Base-by-base conservation (phyloP, 441 rosid species). In the Erodium moschatum region DNA sequence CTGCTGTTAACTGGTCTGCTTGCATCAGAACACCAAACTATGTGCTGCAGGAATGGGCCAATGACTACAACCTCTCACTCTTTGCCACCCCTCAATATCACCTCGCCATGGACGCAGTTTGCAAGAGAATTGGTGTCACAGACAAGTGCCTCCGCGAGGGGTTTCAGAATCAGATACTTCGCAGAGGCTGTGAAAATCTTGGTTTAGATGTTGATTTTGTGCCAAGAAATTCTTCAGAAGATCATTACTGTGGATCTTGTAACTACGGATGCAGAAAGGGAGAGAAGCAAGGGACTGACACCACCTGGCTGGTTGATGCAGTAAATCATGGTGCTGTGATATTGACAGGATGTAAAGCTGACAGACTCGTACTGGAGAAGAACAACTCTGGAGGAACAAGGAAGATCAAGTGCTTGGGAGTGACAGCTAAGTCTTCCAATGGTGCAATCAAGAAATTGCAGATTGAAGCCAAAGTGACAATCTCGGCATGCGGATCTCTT, bases 271-370 rank as follows among this genome's bases (percentile, higher is more conserved):
- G 98, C 56, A 82, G 70, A 71, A 79, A 65, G 29, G 96, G 97
- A 40, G 98, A 93, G 64, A 93, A 93, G 74, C 85, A 74, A 72
- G 96, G 98, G 70, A 86, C 90, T 1, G 92, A 93, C 58, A 64
- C 64, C 2, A 89, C 95, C 3, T 93, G 98, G 98, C 80, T 93
- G 44, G 87, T 91, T 0, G 95, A 90, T 69, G 96, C 98, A 0
- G 87, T 89, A 64, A 72, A 73, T 8, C 75, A 81, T 2, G 91
- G 89, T 0, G 85, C 97, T 1, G 89, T 93, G 27, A 83, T 93
- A 58, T 13, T 93, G 64, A 82, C 96, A 2, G 95, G 86, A 68
- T 91, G 95, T 81, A 91, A 87, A 70, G 98, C 95, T 0, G 97
- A 86, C 73, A 84, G 76, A 63, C 79, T 91, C 48, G 40, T 89